phyloP scores from a whole-genome alignment of 495 filamentous ascomycete genomes.

The Trichoderma virens region DNA sequence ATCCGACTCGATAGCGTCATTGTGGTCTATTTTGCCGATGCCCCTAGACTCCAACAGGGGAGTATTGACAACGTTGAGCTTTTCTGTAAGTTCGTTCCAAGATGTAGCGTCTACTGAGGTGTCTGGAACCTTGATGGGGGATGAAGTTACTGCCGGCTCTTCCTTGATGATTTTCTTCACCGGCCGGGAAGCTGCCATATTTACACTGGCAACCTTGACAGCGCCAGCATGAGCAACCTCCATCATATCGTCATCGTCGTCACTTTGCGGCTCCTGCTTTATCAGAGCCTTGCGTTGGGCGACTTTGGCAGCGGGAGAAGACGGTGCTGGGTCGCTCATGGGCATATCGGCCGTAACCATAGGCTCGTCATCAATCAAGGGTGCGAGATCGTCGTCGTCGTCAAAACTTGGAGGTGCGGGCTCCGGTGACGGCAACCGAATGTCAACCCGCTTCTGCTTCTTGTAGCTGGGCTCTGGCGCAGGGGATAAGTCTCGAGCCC shows the following conservation, averaged over 20 bases:
- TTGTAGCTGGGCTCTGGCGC: slow-evolving; percentile 42
- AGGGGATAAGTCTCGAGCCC: slow-evolving; percentile 74
- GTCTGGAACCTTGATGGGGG: slow-evolving; percentile 54
- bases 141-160: slow-evolving; percentile 62
- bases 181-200: slow-evolving; percentile 77
- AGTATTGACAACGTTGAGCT: slow-evolving; percentile 72
- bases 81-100: slow-evolving; percentile 83
- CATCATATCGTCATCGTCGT: slow-evolving; percentile 67
- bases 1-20: slow-evolving; percentile 80
- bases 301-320: slow-evolving; percentile 78
- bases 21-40: slow-evolving; percentile 71
- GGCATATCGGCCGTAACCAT: slow-evolving; percentile 32
- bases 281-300: slow-evolving; percentile 63
- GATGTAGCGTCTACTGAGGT: slow-evolving; percentile 63
- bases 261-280: slow-evolving; percentile 56
- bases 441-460: slow-evolving; percentile 43
- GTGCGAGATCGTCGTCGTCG: slow-evolving; percentile 46
- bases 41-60: slow-evolving; percentile 48
- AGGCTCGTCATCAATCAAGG: slow-evolving; percentile 49
- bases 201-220: slow-evolving; percentile 63
- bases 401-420: slow-evolving; percentile 33
- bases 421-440: slow-evolving; percentile 33
- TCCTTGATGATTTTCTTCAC: slow-evolving; percentile 66
- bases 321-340: slow-evolving; percentile 83
- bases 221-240: slow-evolving; percentile 73